Base-by-base conservation (phyloP, 306 rosid species). In the Corylus americana region DNA sequence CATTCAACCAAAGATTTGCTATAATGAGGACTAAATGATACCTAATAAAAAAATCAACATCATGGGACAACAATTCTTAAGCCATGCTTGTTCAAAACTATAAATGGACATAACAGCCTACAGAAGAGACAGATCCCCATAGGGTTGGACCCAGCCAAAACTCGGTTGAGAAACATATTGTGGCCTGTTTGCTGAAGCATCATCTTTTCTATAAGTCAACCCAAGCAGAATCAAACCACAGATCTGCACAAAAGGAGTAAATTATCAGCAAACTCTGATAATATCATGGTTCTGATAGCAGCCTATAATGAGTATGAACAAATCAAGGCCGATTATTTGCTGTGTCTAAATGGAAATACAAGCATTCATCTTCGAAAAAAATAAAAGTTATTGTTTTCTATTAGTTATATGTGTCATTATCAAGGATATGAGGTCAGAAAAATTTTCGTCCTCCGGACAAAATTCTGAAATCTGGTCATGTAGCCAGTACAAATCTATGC, bases 31-130 rank as follows among this genome's bases (percentile, higher is more conserved):
- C 57, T 45, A 73, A 22, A 53, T 39, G 51, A 44, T 66, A 64
- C 51, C 67, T 14, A 80, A 58, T n/a, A 73, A 77, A 80, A 74
- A 80, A 76, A 75, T 51, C 67, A 49, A 76, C 77, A 37, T 58
- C 83, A 64, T 35, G 11, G 70, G 67, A 76, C 13, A 70, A 62
- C 75, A 74, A 63, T 25, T 55, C 70, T 74, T 54, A 71, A 72
- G 70, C 72, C 75, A 78, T 75, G 74, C 67, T 76, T 85, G 87
- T 86, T 83, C 71, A 74, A 81, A 91, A 68, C 74, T 74, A 80
- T 59, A 44, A 74, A 71, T 74, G 84, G 84, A 85, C 83, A 85
- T 66, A 69, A 81, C 45, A 81, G 49, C 83, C 87, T 80, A 86
- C 87, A 77, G 78, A 61, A 42, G 80, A 80, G 75, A 73, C 80